Evolutionary conservation across 116 monocot species (phyloP).

Genomic region (Cymodocea nodosa): DNA sequence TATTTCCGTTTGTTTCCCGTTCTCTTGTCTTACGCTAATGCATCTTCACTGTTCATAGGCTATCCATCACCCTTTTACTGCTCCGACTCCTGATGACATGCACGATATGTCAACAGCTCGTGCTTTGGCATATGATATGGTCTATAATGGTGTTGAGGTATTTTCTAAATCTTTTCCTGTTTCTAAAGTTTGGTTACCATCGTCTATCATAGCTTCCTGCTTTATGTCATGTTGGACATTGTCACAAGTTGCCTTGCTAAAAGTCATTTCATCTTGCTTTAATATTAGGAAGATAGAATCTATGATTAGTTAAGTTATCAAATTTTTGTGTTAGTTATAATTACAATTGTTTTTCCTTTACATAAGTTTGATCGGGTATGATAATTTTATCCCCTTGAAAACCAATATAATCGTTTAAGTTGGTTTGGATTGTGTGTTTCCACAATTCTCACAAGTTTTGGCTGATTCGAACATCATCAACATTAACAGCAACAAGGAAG

Average conservation of each 20-base stretch:
- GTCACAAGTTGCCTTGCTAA: background rate
- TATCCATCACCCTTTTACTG: conserved; percentile 94
- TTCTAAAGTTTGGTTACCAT: background rate
- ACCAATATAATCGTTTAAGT: too few species aligned
- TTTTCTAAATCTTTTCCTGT: background rate
- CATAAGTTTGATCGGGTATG: too few species aligned
- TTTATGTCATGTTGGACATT: background rate
- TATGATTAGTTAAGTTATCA: too few species aligned
- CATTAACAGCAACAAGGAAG: too few species aligned
- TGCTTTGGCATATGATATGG: conserved; percentile 98
- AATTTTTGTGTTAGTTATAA: too few species aligned
- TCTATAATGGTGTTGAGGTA: conserved; percentile 98
- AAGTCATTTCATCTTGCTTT: background rate
- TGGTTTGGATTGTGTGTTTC: too few species aligned
- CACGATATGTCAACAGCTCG: conserved; percentile 72
- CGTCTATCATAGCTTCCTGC: background rate
- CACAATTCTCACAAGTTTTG: too few species aligned
- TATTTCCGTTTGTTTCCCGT: too few species aligned
- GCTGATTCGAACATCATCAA: too few species aligned
- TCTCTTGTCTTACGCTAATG: background rate
- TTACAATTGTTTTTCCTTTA: too few species aligned
- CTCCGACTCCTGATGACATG: conserved; percentile 88
- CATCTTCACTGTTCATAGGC: conserved; percentile 31
- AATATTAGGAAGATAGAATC: too few species aligned
- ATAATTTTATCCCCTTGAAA: too few species aligned